These are phyloP conservation scores for Tylopilus felleus DNA, from an alignment of 768 basidiomycete genomes.

Conservation along the genomic window DNA sequence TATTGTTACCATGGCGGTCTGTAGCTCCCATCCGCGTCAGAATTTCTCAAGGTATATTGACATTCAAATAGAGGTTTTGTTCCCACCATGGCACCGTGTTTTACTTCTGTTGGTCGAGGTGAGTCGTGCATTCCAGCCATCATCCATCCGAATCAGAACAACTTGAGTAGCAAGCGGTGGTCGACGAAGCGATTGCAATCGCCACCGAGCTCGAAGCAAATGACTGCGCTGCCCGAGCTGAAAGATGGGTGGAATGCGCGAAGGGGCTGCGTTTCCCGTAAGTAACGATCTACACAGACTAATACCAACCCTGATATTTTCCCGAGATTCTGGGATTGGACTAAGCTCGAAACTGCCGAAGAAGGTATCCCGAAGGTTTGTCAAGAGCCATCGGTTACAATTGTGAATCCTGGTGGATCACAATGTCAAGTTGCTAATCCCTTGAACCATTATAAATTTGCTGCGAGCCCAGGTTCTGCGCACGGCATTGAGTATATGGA, in stretches of 20 bases:
- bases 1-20: constrained; percentile 18
- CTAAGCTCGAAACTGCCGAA: neutral
- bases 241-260: constrained; percentile 12
- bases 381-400: neutral
- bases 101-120: constrained; percentile 9
- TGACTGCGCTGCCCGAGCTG: neutral
- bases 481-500: neutral
- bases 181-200: constrained; percentile 12
- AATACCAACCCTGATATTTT: neutral
- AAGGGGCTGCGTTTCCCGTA: constrained; percentile 16
- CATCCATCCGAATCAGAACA: neutral
- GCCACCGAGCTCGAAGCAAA: neutral
- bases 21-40: neutral
- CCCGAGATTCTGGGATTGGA: constrained; percentile 20
- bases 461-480: neutral
- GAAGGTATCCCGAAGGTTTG: constrained; percentile 5
- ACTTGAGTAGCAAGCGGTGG: constrained; percentile 12
- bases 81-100: constrained; percentile 19
- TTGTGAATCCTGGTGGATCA: neutral
- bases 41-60: neutral
- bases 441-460: constrained; percentile 14
- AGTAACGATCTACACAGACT: neutral
- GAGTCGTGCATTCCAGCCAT: neutral
- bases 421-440: constrained; percentile 1
- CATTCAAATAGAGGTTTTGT: constrained; percentile 8